Evolutionary conservation across 2,329 filamentous ascomycete species (phyloP).

Genomic region (Aspergillus novoparasiticus): DNA sequence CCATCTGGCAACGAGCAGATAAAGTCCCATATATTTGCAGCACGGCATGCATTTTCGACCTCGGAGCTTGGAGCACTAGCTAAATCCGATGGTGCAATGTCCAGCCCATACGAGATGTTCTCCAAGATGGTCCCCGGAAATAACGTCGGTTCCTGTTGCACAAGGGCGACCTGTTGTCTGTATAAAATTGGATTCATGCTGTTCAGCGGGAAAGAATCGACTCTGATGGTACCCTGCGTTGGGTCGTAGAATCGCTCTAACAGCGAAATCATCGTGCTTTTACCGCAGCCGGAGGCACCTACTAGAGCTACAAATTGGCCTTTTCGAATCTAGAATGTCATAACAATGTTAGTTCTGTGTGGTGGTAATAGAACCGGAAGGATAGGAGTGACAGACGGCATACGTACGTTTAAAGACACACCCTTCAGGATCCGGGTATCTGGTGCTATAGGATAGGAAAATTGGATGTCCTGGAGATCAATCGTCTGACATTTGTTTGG

Average conservation of each 20-base stretch:
- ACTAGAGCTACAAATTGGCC: slow-evolving; percentile 60
- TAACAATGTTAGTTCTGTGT: neutral
- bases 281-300: slow-evolving; percentile 59
- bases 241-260: slow-evolving; percentile 71
- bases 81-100: neutral
- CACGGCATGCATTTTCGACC: slow-evolving; percentile 34
- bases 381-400: neutral
- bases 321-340: slow-evolving; percentile 37
- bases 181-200: slow-evolving; percentile 44
- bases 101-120: slow-evolving; percentile 54
- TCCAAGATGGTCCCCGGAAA: slow-evolving; percentile 71
- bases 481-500: slow-evolving; percentile 34
- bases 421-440: slow-evolving; percentile 30
- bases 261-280: slow-evolving; percentile 68
- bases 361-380: neutral
- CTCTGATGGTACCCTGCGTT: slow-evolving; percentile 64
- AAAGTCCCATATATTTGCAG: slow-evolving; percentile 54
- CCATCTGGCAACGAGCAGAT: slow-evolving; percentile 51
- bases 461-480: slow-evolving; percentile 49
- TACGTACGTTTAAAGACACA: slow-evolving; percentile 25
- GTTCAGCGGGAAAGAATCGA: slow-evolving; percentile 46
- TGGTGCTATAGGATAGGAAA: slow-evolving; percentile 35
- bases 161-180: slow-evolving; percentile 66
- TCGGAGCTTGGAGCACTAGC: slow-evolving; percentile 34
- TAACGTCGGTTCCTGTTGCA: slow-evolving; percentile 73